Evolutionary conservation across 1,284 basidiomycete genomes (phyloP).

Genomic region (Fomitopsis betulina): DNA sequence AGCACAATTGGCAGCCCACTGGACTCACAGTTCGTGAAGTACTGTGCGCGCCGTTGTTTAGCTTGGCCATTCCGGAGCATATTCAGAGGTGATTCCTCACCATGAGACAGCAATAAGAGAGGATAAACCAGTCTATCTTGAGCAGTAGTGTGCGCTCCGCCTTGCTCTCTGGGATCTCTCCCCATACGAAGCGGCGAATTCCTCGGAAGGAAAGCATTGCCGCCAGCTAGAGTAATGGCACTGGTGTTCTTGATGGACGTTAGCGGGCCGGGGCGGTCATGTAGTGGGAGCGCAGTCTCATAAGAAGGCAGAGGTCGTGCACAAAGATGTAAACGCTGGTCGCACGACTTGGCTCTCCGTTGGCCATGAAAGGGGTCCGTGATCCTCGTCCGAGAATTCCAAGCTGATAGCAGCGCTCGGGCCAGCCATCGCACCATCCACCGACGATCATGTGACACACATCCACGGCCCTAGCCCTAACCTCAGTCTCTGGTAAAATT

Average conservation of each 20-base stretch:
- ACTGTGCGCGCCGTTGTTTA: conserved; percentile 30
- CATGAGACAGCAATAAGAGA: conserved; percentile 69
- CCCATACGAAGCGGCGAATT: conserved; percentile 27
- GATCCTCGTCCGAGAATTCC: neutral
- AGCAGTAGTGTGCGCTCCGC: conserved; percentile 45
- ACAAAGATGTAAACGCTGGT: neutral
- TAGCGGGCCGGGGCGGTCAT: neutral
- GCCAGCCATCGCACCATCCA: neutral
- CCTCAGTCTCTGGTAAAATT: neutral
- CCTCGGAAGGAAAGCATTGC: conserved; percentile 11
- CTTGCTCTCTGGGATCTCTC: conserved; percentile 31
- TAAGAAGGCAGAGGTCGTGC: neutral
- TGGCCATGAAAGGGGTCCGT: neutral
- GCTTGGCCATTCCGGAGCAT: neutral
- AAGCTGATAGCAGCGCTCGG: neutral
- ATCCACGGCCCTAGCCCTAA: neutral
- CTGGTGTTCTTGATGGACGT: neutral
- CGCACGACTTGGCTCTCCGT: neutral
- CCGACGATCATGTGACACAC: neutral
- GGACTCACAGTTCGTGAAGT: conserved; percentile 58
- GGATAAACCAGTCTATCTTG: conserved; percentile 62
- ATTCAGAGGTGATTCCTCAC: conserved; percentile 28
- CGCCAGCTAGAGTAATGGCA: neutral
- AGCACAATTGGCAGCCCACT: neutral
- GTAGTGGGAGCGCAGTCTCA: neutral